A percentile compares a stretch with the other conserved stretches of the same genome.
These are phyloP conservation scores for Trametes villosa DNA, from an alignment of 768 basidiomycete genomes.

Conservation along the genomic window DNA sequence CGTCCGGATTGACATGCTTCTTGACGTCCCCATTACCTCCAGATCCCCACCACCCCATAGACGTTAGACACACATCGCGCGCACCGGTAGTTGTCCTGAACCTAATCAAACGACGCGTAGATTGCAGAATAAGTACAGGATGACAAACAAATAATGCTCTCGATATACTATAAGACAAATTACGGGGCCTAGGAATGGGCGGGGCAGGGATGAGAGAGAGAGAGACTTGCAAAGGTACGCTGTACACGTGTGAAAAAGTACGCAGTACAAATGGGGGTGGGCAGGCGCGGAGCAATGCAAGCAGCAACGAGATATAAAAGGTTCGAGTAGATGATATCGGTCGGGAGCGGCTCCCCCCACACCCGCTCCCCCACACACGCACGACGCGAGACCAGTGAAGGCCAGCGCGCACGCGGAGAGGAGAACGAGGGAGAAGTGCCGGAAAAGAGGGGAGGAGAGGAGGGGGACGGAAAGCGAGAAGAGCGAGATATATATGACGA, in stretches of 20 bases:
- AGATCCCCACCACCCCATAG: neutral
- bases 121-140: constrained; percentile 69
- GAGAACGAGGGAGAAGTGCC: too few species aligned
- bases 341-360: too few species aligned
- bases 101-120: constrained; percentile 30
- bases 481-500: constrained; percentile 32
- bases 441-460: constrained; percentile 12
- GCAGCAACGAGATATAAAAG: constrained; percentile 28
- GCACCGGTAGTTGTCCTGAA: constrained; percentile 11
- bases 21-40: neutral
- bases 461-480: constrained; percentile 37
- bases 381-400: too few species aligned
- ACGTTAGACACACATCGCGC: neutral
- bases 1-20: too few species aligned
- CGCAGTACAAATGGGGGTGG: constrained; percentile 27
- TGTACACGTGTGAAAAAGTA: constrained; percentile 38
- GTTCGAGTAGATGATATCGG: constrained; percentile 22
- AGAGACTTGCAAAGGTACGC: constrained; percentile 34
- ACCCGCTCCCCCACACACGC: too few species aligned
- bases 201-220: constrained; percentile 19
- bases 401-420: too few species aligned
- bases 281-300: constrained; percentile 17
- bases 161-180: constrained; percentile 72
- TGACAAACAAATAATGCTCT: constrained; percentile 70
- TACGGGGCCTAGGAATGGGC: constrained; percentile 37